Base-by-base conservation (phyloP, 768 basidiomycete genomes). In the Calocybe gangraenosa region DNA sequence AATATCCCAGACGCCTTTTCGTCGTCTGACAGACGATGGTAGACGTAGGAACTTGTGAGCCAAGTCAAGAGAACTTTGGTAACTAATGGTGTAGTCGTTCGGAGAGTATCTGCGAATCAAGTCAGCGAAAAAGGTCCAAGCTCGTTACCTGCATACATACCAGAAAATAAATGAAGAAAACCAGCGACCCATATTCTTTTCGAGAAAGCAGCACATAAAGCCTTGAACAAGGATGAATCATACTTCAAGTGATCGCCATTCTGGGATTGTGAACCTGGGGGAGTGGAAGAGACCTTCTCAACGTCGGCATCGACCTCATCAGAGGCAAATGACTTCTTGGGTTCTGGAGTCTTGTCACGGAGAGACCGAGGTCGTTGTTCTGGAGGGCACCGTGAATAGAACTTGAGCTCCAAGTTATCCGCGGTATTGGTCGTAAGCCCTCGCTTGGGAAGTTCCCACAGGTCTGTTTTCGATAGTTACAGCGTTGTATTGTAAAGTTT, bases 1-100 rank as follows among this genome's bases (percentile, higher is more conserved):
- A 71, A 37, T 30, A 65, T 56, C 0, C 64, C 60, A 3, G 61
- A 58, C 0, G 61, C 67, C 28, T 67, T 69, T 36, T 71, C 59
- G 19, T 59, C 61, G 0, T 69, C 65, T 1, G 67, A 57, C 7
- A 69, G 58, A 28, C 58, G 65, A 56, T 59, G 59, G 47, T 66
- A 75, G 18, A 59, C 17, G 56, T 76, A 83, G 0, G 75, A 73
- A 2, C 72, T 65, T 0, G 71, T 66, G 6, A 83, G 68, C 76
- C 78, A 85, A 1, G 71, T 70, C n/a, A 85, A 63, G 3, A 85
- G 58, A 15, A 76, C 69, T 52, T 82, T 81, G 54, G 66, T 79
- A 15, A 84, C 58, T 1, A 84, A 69, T 0, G 82, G 79, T 3
- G 78, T 71, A 1, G 73, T 74, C 8, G 78, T 78, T 41, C 69